phyloP scores from a whole-genome alignment of 2,329 filamentous ascomycete genomes.

The Rutstroemia sp. region DNA sequence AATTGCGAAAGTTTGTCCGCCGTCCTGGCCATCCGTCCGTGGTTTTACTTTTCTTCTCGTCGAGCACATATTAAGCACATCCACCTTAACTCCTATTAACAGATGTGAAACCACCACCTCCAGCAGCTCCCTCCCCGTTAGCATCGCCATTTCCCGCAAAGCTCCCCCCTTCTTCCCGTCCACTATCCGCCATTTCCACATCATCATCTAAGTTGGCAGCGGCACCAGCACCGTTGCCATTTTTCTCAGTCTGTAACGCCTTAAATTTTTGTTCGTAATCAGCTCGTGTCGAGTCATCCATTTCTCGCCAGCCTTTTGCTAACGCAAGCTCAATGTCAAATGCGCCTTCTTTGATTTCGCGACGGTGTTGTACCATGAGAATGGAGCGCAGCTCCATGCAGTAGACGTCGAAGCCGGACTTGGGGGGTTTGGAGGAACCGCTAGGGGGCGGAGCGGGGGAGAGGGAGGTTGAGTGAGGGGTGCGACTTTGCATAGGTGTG shows the following conservation, averaged over 20 bases:
- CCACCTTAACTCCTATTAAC: slow-evolving; percentile 21
- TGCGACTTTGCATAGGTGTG: slow-evolving; percentile 2
- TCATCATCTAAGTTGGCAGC: slow-evolving; percentile 23
- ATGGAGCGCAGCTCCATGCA: slow-evolving; percentile 22
- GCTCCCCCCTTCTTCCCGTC: slow-evolving; percentile 17
- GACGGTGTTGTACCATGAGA: slow-evolving; percentile 18
- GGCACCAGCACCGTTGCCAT: not conserved
- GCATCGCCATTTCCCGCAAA: slow-evolving; percentile 8
- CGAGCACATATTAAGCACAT: not conserved
- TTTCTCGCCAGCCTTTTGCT: slow-evolving; percentile 23
- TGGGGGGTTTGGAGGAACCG: slow-evolving; percentile 12
- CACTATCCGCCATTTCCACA: slow-evolving; percentile 29
- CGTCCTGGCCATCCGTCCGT: not conserved
- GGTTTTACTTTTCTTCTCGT: not conserved
- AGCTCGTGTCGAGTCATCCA: slow-evolving; percentile 7
- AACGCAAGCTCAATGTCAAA: slow-evolving; percentile 25
- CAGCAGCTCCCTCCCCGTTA: slow-evolving; percentile 10
- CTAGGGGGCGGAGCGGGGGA: slow-evolving; percentile 9
- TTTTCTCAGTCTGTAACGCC: not conserved
- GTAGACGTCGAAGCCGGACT: slow-evolving; percentile 27
- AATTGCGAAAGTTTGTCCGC: too few species aligned
- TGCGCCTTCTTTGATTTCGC: slow-evolving; percentile 21
- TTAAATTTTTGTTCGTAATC: slow-evolving; percentile 1
- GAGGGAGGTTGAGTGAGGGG: slow-evolving; percentile 5
- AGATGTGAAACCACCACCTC: slow-evolving; percentile 26